Conservation (phyloP, 73 alveolate species). For the Paraurostyla sp. region DNA sequence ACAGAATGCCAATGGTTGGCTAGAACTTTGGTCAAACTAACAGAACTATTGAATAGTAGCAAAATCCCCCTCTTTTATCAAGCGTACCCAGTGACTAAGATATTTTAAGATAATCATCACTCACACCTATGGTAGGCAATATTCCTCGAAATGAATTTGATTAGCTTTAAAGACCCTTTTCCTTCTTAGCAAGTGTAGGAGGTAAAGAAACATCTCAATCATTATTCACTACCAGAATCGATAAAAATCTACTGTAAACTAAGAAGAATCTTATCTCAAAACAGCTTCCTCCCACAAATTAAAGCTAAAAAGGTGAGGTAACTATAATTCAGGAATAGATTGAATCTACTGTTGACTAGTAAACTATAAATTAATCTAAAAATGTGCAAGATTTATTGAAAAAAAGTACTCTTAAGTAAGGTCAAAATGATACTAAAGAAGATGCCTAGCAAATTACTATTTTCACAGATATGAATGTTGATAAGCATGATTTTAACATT, state of each 20-base stretch:
- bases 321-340: too few relatives aligned
- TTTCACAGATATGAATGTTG: constrained; percentile 68
- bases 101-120: neutral
- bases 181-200: constrained; percentile 68
- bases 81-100: constrained; percentile 41
- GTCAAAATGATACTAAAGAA: neutral
- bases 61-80: neutral
- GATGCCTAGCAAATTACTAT: constrained; percentile 33
- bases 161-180: constrained; percentile 53
- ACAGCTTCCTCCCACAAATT: too few relatives aligned
- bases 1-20: neutral
- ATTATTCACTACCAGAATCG: constrained; percentile 46
- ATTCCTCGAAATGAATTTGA: constrained; percentile 2
- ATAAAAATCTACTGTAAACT: constrained; percentile 7
- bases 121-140: neutral
- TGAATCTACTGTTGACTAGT: neutral
- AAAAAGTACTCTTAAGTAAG: neutral
- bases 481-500: constrained; percentile 60
- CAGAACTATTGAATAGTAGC: neutral
- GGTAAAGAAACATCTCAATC: constrained; percentile 65
- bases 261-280: neutral
- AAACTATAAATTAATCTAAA: constrained; percentile 1
- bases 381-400: constrained; percentile 21
- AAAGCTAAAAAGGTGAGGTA: constrained; percentile 6
- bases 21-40: neutral